Evolutionary conservation across 2,329 filamentous ascomycete genomes (phyloP).

Genomic region (Coniosporium tulheliwenetii): DNA sequence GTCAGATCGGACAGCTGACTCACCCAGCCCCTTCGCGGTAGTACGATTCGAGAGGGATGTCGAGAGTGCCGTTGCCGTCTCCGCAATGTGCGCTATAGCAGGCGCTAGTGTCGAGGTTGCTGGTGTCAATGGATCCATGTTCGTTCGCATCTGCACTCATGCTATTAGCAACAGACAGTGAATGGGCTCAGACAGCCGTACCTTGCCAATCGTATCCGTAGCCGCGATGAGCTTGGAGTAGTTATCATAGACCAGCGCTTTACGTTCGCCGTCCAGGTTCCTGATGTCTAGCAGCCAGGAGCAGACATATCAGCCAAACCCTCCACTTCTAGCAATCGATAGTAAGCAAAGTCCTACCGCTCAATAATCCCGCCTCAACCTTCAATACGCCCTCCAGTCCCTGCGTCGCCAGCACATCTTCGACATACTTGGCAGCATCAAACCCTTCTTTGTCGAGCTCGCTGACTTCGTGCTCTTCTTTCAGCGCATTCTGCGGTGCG

Average conservation of each 20-base stretch:
- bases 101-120: slow-evolving; percentile 58
- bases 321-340: too few species aligned
- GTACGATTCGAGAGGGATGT: slow-evolving; percentile 17
- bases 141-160: slow-evolving; percentile 53
- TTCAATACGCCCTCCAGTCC: slow-evolving; percentile 53
- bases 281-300: slow-evolving; percentile 47
- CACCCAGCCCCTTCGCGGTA: slow-evolving; percentile 30
- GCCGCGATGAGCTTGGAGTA: slow-evolving; percentile 95
- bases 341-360: slow-evolving; percentile 15
- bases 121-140: slow-evolving; percentile 65
- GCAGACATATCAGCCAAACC: background rate
- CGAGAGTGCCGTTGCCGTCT: slow-evolving; percentile 32
- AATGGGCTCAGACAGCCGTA: slow-evolving; percentile 12
- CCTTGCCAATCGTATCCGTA: slow-evolving; percentile 83
- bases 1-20: slow-evolving; percentile 14
- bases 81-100: slow-evolving; percentile 60
- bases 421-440: slow-evolving; percentile 54
- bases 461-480: slow-evolving; percentile 43
- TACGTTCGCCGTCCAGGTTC: slow-evolving; percentile 87
- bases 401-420: slow-evolving; percentile 42
- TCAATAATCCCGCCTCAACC: slow-evolving; percentile 53
- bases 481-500: slow-evolving; percentile 12
- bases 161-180: background rate
- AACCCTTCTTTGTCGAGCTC: slow-evolving; percentile 66
- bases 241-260: slow-evolving; percentile 95